Evolutionary conservation across 305 asterid genomes (phyloP), one percentile per base, ranked within the genome.

Genomic region (Fraxinus greggii): DNA sequence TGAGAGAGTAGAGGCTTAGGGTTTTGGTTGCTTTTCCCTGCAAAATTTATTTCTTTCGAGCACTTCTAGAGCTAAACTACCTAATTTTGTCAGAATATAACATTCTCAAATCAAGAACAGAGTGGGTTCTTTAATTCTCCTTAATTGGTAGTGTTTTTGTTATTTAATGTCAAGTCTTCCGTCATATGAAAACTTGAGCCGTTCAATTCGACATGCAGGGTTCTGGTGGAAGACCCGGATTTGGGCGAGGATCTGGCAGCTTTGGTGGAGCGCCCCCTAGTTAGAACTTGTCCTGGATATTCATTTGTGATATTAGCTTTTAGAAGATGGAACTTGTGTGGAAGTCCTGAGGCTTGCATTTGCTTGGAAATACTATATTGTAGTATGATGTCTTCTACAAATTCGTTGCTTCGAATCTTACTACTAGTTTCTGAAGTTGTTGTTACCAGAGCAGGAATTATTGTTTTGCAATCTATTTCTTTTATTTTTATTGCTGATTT

Each of bases 231-330:
- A 89, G 93, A 29, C 89, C 93, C 63, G 89, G 91, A 19, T 90
- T 88, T 81, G 93, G 93, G 5, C 91, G 92, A 69, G 93, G 93
- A 56, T 77, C 93, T 17, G 93, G 92, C 33, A 90, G 93, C 26
- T 89, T 72, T 81, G 90, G 90, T 51, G 86, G 89, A 9, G 90
- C 91, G 80, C 92, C 93, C 13, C 90, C 92, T 23, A 88, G 92
- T 74, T 89, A 86, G 73, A 87, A 63, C 72, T 21, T 63, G 72
- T 63, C 31, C 33, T 24, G 10, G 32, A 63, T 8, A 9, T 26
- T 63, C 33, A 24, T 63, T 24, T 63, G n/a, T n/a, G 7, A 24
- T 1, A 26, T 63, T 10, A 63, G 35, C 12, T 3, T 3, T 63
- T 23, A 63, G 33, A 63, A 8, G 72, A 24, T 63, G 72, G 35